Evolutionary conservation across 2,329 filamentous ascomycete species (phyloP), one percentile per base, ranked within the genome.

Genomic region (Fusarium tricinctum): DNA sequence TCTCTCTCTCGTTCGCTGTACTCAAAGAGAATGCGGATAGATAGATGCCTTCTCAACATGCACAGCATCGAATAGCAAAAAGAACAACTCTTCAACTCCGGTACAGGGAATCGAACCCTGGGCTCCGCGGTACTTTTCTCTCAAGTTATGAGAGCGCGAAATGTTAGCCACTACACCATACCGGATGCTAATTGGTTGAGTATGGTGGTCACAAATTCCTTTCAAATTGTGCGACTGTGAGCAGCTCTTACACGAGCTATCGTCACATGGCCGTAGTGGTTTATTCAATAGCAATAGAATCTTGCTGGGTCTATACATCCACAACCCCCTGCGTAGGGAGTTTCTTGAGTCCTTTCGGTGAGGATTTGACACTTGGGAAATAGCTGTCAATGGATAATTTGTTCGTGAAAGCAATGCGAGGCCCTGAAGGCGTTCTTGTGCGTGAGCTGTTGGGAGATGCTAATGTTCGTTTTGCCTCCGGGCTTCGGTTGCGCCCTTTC

Each of bases 381-480:
- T 85, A 85, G 33, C 79, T 78, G 23, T 83, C 80, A 12, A 78
- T 68, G 39, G 72, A 68, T 17, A 68, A 63, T 49, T 72, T 69
- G 32, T 70, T 71, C 7, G 71, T 64, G 46, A 75, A 75, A 49
- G 54, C 79, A 68, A 78, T 63, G 4, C 81, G 76, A 35, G 78
- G 75, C 1, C 73, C 75, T 4, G 84, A 83, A 4, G 85, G 83
- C 4, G 84, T 86, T 61, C 85, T 81, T 2, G 81, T 78, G 48
- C 82, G 80, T 2, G 82, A 84, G 56, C 80, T 84, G 65, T 85
- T 87, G 6, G 83, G 82, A 5, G 82, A 71, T 30, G 68, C 60
- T 43, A 56, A 70, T 26, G 49, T 53, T 52, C 68, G 63, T 60
- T 58, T 75, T 51, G 71, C 62, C 49, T 79, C 78, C 12, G 79